phyloP scores from a whole-genome alignment of 306 rosid species.

The Malus sylvestris region DNA sequence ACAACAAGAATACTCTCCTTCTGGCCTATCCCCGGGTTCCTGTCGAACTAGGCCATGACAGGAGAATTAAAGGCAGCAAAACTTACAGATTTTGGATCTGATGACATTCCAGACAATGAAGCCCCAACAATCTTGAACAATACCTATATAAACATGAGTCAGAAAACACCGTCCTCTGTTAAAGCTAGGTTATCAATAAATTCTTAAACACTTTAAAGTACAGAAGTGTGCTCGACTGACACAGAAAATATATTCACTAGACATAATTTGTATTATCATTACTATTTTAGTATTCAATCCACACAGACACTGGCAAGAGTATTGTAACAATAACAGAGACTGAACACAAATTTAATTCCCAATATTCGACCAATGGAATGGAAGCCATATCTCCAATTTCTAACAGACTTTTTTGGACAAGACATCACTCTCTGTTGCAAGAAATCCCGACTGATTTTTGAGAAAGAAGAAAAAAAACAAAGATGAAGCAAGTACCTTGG shows the following conservation, averaged over 20 bases:
- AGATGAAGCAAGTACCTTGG: conserved; percentile 46
- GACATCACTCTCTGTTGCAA: not conserved
- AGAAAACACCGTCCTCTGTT: conserved; percentile 14
- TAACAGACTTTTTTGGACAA: not conserved
- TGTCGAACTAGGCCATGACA: not conserved
- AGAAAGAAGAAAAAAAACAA: not conserved
- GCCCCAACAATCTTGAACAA: conserved; percentile 81
- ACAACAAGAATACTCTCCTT: not conserved
- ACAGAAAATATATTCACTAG: not conserved
- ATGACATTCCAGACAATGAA: conserved; percentile 69
- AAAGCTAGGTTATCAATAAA: conserved; percentile 1
- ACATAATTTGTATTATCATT: not conserved
- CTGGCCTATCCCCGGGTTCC: not conserved
- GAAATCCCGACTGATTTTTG: not conserved
- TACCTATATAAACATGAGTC: conserved; percentile 46
- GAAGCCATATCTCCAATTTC: not conserved
- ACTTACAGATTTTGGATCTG: conserved; percentile 88
- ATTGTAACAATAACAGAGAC: not conserved
- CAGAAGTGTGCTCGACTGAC: not conserved
- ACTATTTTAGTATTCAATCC: not conserved
- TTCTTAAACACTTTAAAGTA: not conserved
- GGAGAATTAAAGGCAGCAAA: conserved; percentile 8
- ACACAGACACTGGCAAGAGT: not conserved
- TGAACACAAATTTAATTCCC: not conserved
- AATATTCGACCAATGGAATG: not conserved